phyloP scores from a whole-genome alignment of 768 basidiomycete species.

The Cystofilobasidium capitatum region DNA sequence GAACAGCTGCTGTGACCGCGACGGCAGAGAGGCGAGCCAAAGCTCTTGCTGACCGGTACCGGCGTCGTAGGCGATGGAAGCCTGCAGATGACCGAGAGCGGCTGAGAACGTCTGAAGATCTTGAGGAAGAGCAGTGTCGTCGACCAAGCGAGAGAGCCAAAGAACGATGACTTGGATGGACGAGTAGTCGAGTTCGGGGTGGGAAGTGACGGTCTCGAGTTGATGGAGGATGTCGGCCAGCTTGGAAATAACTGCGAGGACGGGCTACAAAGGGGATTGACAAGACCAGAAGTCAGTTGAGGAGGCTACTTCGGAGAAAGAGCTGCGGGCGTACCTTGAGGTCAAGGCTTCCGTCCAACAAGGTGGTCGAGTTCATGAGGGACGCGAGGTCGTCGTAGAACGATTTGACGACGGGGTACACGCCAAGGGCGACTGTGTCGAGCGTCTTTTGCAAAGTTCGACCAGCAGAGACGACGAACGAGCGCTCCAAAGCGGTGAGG shows the following conservation, averaged over 20 bases:
- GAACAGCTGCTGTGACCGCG: slow-evolving; percentile 19
- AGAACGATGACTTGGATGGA: slow-evolving; percentile 51
- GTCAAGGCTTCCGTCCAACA: background rate
- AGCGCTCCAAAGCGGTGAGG: slow-evolving; percentile 23
- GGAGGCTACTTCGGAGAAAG: background rate
- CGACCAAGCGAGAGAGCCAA: slow-evolving; percentile 49
- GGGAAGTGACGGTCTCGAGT: slow-evolving; percentile 44
- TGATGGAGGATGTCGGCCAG: slow-evolving; percentile 32
- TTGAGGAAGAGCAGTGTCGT: slow-evolving; percentile 32
- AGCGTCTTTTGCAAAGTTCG: slow-evolving; percentile 17
- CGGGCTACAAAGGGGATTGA: background rate
- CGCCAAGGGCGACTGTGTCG: slow-evolving; percentile 12
- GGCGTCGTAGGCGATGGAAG: slow-evolving; percentile 51
- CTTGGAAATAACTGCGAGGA: slow-evolving; percentile 8
- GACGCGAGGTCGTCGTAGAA: slow-evolving; percentile 16
- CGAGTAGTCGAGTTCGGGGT: slow-evolving; percentile 55
- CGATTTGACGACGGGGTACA: slow-evolving; percentile 21
- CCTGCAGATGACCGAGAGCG: slow-evolving; percentile 42
- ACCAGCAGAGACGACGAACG: slow-evolving; percentile 22
- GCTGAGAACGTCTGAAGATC: background rate
- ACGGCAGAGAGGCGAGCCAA: slow-evolving; percentile 48
- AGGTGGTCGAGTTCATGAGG: background rate
- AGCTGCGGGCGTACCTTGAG: slow-evolving; percentile 1
- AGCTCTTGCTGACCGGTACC: slow-evolving; percentile 64
- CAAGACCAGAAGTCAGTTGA: background rate